Evolutionary conservation across 2,329 filamentous ascomycete genomes (phyloP).

Genomic region (Achaetomium macrosporum): DNA sequence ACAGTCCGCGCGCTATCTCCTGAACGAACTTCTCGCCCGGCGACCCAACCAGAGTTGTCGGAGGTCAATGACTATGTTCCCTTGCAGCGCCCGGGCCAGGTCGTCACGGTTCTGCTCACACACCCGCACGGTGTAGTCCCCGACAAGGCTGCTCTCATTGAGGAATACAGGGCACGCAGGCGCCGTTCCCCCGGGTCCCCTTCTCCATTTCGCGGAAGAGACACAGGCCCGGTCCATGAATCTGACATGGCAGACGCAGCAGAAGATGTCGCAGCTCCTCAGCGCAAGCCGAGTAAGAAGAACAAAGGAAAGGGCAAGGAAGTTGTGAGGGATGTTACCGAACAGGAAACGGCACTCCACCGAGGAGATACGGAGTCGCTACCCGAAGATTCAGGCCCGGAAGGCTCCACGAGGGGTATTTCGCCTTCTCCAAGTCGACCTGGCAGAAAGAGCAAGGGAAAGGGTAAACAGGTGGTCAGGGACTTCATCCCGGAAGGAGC

Average conservation of each 20-base stretch:
- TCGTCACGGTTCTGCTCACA: background rate
- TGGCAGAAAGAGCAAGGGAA: constrained; percentile 1
- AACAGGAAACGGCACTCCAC: no score
- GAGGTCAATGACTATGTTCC: background rate
- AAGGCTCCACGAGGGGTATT: background rate
- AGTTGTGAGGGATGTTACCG: background rate
- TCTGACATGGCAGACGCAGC: background rate
- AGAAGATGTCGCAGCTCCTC: background rate
- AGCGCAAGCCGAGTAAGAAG: background rate
- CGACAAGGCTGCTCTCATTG: background rate
- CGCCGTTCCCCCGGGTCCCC: background rate
- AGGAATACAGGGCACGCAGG: background rate
- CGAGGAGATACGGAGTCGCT: background rate
- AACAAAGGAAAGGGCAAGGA: background rate
- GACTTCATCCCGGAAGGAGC: background rate
- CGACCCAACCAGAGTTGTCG: constrained; percentile 1
- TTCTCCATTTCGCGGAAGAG: background rate
- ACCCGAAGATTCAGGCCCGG: background rate
- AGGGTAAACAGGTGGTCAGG: background rate
- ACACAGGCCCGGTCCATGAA: background rate
- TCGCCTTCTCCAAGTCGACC: no score
- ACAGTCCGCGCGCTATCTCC: background rate
- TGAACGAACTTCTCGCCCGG: background rate
- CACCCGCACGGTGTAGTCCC: background rate
- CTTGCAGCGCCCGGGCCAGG: background rate